phyloP scores from a whole-genome alignment of 306 rosid species.

The Malus asiatica region DNA sequence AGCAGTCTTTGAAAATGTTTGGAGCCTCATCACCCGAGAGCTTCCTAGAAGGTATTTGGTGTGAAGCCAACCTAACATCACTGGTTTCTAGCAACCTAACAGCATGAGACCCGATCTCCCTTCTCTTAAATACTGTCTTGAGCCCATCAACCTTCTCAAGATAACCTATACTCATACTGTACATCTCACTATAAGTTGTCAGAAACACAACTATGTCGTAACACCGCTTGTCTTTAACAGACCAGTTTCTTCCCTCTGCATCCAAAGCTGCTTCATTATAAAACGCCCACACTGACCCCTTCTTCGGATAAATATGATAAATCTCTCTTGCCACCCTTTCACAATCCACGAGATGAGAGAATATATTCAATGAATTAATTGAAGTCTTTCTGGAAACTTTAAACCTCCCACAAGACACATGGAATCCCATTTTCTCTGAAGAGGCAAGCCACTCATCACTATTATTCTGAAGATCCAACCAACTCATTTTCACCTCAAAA shows the following conservation, averaged over 20 bases:
- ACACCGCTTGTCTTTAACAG: constrained; percentile 29
- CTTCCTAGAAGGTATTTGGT: constrained; percentile 81
- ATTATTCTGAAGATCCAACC: constrained; percentile 63
- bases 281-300: constrained; percentile 91
- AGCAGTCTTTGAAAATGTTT: constrained; percentile 53
- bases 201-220: constrained; percentile 64
- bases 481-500: constrained; percentile 67
- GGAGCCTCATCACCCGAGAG: constrained; percentile 49
- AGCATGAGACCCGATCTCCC: constrained; percentile 62
- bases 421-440: constrained; percentile 55
- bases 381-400: constrained; percentile 47
- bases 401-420: constrained; percentile 69
- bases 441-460: constrained; percentile 39
- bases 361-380: constrained; percentile 49
- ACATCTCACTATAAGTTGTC: constrained; percentile 61
- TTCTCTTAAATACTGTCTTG: constrained; percentile 75
- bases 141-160: constrained; percentile 86
- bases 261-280: constrained; percentile 39
- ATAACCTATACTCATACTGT: constrained; percentile 75
- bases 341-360: constrained; percentile 71
- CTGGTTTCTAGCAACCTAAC: constrained; percentile 54
- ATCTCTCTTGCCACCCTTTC: constrained; percentile 60
- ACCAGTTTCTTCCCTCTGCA: constrained; percentile 28
- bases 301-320: constrained; percentile 73
- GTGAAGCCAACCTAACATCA: constrained; percentile 54